Evolutionary conservation across 2,329 filamentous ascomycete genomes (phyloP), one percentile per base, ranked within the genome.

Genomic region (Thielaviopsis musarum): DNA sequence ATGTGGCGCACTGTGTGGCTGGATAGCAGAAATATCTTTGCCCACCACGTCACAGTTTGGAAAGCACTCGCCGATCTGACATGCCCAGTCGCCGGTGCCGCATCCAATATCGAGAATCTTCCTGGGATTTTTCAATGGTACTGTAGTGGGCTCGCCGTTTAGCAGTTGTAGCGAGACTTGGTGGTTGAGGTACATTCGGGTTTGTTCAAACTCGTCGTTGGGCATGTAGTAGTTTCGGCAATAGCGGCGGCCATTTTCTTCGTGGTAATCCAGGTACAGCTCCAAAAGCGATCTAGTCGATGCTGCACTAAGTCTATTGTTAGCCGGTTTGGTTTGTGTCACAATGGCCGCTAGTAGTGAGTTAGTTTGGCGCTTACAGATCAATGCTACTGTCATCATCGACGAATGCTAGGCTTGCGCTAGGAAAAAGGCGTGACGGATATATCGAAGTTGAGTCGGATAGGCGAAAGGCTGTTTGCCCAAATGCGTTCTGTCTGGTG

Each of bases 141-240:
- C 72, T n/a, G 71, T 71, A 22, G 72, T 76, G 38, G 75, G 66
- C 61, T 75, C 71, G 61, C 72, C 72, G 38, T 73, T 70, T 56
- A 78, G 72, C 17, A 74, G 69, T 59, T 77, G 75, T 5, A 83
- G 69, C 65, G 81, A 84, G 54, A 84, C 77, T 66, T 84, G 81
- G 64, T 86, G 81, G 48, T 80, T 72, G 57, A 86, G 73, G 61
- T 78, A 77, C 56, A 84, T 68, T 51, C 83, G 79, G 53, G 80
- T 79, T 67, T 84, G 81, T 66, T 86, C 83, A 53, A 75, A 70
- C 53, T 84, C 79, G 65, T 85, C 83, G 67, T 84, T 84, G 15
- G 83, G 83, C 75, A 85, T 82, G 67, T 75, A 81, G 65, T 84
- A 85, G 38, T 75, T 74, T 38, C 77, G 73, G 65, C 83, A 82